A percentile compares a stretch with the other conserved stretches of the same genome.
phyloP scores from a whole-genome alignment of 2,329 filamentous ascomycete species.

The Neonectria coccinea region DNA sequence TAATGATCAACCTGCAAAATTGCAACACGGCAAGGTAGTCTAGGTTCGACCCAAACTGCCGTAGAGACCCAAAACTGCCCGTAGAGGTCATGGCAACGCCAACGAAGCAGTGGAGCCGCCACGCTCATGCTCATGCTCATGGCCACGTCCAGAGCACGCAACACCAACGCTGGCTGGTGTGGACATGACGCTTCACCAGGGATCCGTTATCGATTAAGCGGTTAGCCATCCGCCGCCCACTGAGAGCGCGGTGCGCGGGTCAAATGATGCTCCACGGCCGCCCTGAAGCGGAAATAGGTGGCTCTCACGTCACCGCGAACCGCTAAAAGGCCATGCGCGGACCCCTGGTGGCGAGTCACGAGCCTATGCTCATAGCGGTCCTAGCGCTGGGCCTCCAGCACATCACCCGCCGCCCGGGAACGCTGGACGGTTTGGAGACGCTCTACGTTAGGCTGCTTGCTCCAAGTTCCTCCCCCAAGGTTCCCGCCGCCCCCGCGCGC shows the following conservation, averaged over 20 bases:
- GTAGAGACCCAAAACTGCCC: not conserved
- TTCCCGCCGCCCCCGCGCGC: not conserved
- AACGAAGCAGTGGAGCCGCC: not conserved
- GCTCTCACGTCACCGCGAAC: conserved; percentile 31
- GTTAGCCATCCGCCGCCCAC: conserved; percentile 30
- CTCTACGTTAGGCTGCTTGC: not conserved
- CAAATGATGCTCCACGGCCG: conserved; percentile 40
- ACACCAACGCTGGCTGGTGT: not conserved
- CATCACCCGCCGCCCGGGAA: conserved; percentile 22
- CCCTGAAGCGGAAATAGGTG: conserved; percentile 16
- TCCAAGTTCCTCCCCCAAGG: not conserved
- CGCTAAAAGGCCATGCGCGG: conserved; percentile 19
- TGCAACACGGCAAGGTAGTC: not conserved
- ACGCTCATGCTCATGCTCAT: no score
- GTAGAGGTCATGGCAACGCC: not conserved
- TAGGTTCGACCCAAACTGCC: not conserved
- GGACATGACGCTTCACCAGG: conserved; percentile 11
- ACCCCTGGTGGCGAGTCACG: conserved; percentile 42
- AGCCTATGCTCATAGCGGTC: conserved; percentile 35
- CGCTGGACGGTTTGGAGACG: not conserved
- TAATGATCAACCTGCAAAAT: not conserved
- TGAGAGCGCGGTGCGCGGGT: conserved; percentile 36
- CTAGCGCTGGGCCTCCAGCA: conserved; percentile 31
- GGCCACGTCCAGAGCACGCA: not conserved
- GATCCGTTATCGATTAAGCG: conserved; percentile 37